Evolutionary conservation across 371 early-diverging fungal species (phyloP), one percentile per base, ranked within the genome.

Genomic region (Chytridium lagenaria): DNA sequence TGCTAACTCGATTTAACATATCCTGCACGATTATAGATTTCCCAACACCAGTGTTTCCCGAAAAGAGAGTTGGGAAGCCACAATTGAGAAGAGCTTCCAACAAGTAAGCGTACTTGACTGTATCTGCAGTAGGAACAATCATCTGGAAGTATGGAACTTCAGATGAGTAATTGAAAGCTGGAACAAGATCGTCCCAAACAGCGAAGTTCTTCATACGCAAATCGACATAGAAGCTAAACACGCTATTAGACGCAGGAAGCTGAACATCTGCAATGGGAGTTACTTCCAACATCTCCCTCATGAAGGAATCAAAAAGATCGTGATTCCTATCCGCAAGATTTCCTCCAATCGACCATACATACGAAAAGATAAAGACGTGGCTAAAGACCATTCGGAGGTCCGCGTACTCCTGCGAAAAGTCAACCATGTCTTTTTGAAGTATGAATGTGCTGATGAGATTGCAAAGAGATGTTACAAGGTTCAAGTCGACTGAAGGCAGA

Each of bases 101-200:
- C 33, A 88, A 59, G 59, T 74, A 88, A 1, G 80, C 73, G 74
- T 87, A 87, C 70, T 85, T 84, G 34, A 87, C 79, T 5, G 88
- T 88, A 70, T 88, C 88, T 22, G 80, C 40, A 0, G 88, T 88
- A 7, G 85, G 87, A 26, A 88, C 88, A 59, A 86, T 87, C 84
- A 87, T 86, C 71, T 88, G 83, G 70, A 88, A 88, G 73, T 83
- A 88, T 19, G 88, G 88, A 0, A 84, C 71, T 1, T 83, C 83
- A 1, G 70, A 28, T 2, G 81, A 74, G 69, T 84, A 88, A 40
- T 78, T 79, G 78, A 86, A 88, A 1, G 52, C 52, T 0, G 88
- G 82, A 3, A 86, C 86, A 31, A 85, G 68, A 38, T 88, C 86
- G 37, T 88, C 88, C 88, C 88, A 88, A 19, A 78, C 76, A 15